Base-by-base conservation (phyloP, 1,284 basidiomycete genomes). In the Phellinidium pouzarii region DNA sequence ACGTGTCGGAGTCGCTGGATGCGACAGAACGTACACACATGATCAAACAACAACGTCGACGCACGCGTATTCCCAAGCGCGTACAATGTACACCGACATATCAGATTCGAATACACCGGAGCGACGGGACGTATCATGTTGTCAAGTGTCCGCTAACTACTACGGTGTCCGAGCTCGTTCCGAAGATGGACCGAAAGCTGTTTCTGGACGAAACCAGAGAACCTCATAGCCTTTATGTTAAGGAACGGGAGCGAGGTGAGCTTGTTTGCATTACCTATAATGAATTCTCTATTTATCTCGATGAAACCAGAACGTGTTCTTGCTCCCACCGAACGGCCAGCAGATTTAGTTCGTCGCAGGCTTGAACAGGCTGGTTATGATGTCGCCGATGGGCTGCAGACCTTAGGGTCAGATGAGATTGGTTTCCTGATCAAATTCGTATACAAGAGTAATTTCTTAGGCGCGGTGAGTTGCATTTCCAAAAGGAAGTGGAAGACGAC, bases 291-390 rank as follows among this genome's bases (percentile, higher is more conserved):
- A 22, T 55, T 57, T 4, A 56, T 45, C 22, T 8, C 55, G 2
- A 42, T 29, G n/a, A 53, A 52, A 50, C 7, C 49, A 93, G 94
- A 96, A 64, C 84, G 94, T 9, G 74, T 91, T 38, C 71, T 96
- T 51, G 82, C 82, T 4, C 78, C 82, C 12, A 85, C 82, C 0
- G 96, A 99, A 65, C 78, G 82, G 53, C 95, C 95, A 0, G 83
- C 93, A 0, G 79, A 84, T 48, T 90, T 97, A 57, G 87, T 96
- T 43, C 78, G 87, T 45, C 78, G 91, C 44, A 78, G 94, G 46
- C 72, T 99, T 48, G 81, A 91, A 59, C 92, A 97, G 66, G 92
- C 93, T 4, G 96, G 96, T 0, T 97, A 94, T 64, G 89, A 88
- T 41, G 78, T 84, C 26, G 75, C 79, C 7, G 96, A 99, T 65